Conservation (phyloP, 1,284 basidiomycete species). For the Pyrrhoderma noxium region DNA sequence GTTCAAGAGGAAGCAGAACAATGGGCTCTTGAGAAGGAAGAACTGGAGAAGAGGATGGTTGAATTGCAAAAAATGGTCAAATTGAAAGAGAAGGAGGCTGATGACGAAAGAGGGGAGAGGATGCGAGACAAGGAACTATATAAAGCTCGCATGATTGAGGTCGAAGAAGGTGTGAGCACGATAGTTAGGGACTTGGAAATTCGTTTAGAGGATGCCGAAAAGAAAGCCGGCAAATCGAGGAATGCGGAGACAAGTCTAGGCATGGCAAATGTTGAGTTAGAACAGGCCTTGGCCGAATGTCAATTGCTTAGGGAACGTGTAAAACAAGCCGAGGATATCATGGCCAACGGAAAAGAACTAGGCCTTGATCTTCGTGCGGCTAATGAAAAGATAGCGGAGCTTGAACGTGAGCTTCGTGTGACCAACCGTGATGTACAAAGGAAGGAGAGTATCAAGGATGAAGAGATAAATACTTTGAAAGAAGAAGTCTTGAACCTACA, state of each 20-base stretch:
- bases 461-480: constrained; percentile 1
- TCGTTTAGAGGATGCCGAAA: constrained; percentile 38
- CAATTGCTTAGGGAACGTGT: constrained; percentile 18
- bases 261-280: constrained; percentile 14
- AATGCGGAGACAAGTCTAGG: constrained; percentile 20
- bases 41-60: constrained; percentile 42
- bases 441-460: constrained; percentile 5
- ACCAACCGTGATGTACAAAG: background rate
- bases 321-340: constrained; percentile 9
- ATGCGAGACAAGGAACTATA: constrained; percentile 57
- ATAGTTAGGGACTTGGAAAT: constrained; percentile 60
- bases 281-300: constrained; percentile 30
- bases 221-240: constrained; percentile 25
- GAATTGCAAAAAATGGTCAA: constrained; percentile 41
- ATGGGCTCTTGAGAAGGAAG: constrained; percentile 58
- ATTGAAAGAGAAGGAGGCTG: constrained; percentile 31
- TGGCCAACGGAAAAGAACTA: constrained; percentile 3
- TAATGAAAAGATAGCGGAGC: background rate
- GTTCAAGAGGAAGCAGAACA: constrained; percentile 57
- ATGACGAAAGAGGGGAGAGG: constrained; percentile 48
- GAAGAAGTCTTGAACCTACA: constrained; percentile 6
- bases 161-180: constrained; percentile 56
- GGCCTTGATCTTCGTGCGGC: constrained; percentile 1
- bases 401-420: constrained; percentile 1
- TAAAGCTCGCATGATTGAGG: constrained; percentile 60